Evolutionary conservation across 441 rosid species (phyloP).

Genomic region (Pelargonium cotyledonis): DNA sequence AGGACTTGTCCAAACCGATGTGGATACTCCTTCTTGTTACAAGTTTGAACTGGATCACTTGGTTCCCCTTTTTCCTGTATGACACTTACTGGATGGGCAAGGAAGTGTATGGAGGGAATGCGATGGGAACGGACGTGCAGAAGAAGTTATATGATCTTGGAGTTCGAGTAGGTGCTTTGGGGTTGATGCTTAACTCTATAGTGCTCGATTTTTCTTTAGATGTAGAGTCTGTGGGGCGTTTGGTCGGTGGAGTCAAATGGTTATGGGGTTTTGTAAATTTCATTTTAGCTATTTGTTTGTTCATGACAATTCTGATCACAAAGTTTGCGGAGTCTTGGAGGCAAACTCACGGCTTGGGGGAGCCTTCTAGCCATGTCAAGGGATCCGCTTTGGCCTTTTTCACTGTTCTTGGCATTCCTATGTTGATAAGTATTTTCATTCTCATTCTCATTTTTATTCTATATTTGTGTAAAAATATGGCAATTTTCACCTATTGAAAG

Average conservation of each 20-base stretch:
- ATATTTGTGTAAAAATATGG: too few species aligned
- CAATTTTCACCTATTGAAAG: too few species aligned
- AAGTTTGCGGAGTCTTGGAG: constrained; percentile 45
- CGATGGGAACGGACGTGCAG: constrained; percentile 25
- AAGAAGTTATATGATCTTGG: constrained; percentile 44
- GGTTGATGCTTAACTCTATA: constrained; percentile 66
- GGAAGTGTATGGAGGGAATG: constrained; percentile 72
- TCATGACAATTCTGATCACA: constrained; percentile 40
- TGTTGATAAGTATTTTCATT: constrained; percentile 41
- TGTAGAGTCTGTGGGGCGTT: constrained; percentile 37
- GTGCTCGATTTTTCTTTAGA: constrained; percentile 43
- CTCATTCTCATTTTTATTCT: too few species aligned
- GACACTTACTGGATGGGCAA: constrained; percentile 96
- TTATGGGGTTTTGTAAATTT: constrained; percentile 72
- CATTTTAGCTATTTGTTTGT: constrained; percentile 45
- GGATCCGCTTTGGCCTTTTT: constrained; percentile 58
- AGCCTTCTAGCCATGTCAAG: constrained; percentile 39
- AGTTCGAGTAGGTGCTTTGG: constrained; percentile 64
- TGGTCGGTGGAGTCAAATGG: constrained; percentile 49
- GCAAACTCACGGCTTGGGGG: not conserved
- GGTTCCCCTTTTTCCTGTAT: constrained; percentile 81
- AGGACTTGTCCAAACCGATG: constrained; percentile 56
- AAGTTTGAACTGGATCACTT: constrained; percentile 73
- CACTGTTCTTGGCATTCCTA: constrained; percentile 64
- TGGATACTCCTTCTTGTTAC: constrained; percentile 73